These are phyloP conservation scores for Metschnikowia cubensis DNA, from an alignment of 805 yeast genomes.

Conservation along the genomic window DNA sequence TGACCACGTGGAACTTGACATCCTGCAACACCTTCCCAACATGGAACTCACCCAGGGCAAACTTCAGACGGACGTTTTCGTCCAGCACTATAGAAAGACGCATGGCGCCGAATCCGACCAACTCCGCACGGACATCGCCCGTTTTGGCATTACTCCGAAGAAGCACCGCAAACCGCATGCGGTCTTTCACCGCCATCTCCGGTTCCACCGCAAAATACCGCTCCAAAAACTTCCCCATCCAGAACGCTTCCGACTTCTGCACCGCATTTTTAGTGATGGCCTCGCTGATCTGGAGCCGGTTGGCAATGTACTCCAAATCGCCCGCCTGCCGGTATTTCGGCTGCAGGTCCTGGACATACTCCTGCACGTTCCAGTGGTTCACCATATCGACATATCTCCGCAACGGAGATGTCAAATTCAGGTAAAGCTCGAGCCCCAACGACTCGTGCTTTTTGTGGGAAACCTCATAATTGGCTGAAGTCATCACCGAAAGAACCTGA, in stretches of 20 bases:
- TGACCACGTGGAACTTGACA: constrained; percentile 18
- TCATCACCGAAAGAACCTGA: constrained; percentile 43
- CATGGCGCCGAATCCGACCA: constrained; percentile 24
- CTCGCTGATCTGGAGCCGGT: constrained; percentile 45
- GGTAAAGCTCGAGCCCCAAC: constrained; percentile 58
- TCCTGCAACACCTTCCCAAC: constrained; percentile 23
- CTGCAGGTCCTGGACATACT: neutral
- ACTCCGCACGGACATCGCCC: constrained; percentile 26
- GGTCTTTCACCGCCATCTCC: constrained; percentile 15
- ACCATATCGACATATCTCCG: constrained; percentile 34
- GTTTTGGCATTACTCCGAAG: constrained; percentile 24
- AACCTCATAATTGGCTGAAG: constrained; percentile 49
- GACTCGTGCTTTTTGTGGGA: constrained; percentile 51
- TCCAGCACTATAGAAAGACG: constrained; percentile 22
- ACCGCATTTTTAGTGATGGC: constrained; percentile 31
- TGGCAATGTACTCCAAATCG: constrained; percentile 33
- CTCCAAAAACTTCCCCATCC: constrained; percentile 34
- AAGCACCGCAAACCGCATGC: constrained; percentile 22
- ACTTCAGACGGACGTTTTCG: constrained; percentile 17
- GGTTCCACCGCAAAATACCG: constrained; percentile 23
- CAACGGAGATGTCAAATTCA: constrained; percentile 62
- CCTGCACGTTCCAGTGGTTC: constrained; percentile 67
- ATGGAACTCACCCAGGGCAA: constrained; percentile 18
- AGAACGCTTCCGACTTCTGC: constrained; percentile 29
- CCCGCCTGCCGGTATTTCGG: neutral